Conservation (phyloP, 2,329 filamentous ascomycete genomes). For the Colletotrichum destructivum region DNA sequence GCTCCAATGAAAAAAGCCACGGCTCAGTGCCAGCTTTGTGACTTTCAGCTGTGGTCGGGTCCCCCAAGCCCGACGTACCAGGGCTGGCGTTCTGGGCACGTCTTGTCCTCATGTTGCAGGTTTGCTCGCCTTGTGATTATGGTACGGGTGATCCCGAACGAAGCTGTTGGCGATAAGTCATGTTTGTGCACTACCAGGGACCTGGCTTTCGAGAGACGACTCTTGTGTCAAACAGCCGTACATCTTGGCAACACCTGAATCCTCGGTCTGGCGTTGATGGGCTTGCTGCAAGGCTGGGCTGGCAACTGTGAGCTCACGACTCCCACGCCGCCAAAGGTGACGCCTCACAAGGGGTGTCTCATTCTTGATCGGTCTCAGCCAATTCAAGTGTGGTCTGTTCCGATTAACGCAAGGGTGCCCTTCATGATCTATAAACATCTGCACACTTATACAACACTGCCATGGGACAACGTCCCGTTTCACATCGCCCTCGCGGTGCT, state of each 20-base stretch:
- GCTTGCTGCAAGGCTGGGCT: conserved; percentile 19
- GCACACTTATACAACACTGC: conserved; percentile 18
- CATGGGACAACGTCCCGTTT: conserved; percentile 30
- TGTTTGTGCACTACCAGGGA: not conserved
- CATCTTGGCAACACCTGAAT: conserved; percentile 1
- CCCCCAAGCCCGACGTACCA: not conserved
- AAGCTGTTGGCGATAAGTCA: not conserved
- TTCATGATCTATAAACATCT: conserved; percentile 16
- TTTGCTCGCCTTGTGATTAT: not conserved
- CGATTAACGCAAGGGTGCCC: conserved; percentile 36
- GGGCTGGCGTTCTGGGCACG: not conserved
- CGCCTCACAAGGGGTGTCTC: conserved; percentile 5
- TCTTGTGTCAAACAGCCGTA: conserved; percentile 19
- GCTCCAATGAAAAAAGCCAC: not conserved
- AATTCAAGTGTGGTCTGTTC: conserved; percentile 15
- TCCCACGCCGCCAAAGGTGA: conserved; percentile 20
- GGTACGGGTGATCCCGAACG: not conserved
- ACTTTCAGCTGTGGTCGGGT: not conserved
- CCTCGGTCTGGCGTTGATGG: conserved; percentile 9
- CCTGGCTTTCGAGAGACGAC: not conserved
- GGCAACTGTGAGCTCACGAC: conserved; percentile 11
- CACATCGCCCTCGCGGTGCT: conserved; percentile 16
- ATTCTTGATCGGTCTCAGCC: conserved; percentile 14
- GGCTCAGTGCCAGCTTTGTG: not conserved
- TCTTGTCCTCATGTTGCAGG: not conserved